Evolutionary conservation across 352 stramenopile species (phyloP).

Genomic region (Globisporangium viniferum): DNA sequence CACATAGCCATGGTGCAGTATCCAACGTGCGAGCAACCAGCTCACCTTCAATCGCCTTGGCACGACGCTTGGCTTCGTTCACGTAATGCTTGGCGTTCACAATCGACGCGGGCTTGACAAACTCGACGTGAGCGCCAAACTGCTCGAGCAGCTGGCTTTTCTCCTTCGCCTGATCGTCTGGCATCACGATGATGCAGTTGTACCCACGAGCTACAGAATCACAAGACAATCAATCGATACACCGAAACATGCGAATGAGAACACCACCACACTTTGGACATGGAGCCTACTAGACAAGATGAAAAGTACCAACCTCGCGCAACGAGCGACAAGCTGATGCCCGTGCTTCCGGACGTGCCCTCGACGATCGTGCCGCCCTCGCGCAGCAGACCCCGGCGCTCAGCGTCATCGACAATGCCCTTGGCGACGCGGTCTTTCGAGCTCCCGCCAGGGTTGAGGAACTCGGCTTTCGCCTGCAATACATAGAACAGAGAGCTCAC

Average conservation of each 20-base stretch:
- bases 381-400: conserved; percentile 84
- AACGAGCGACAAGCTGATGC: conserved; percentile 95
- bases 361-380: conserved; percentile 94
- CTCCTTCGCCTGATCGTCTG: conserved; percentile 96
- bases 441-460: conserved; percentile 96
- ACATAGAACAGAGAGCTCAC: neutral
- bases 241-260: neutral
- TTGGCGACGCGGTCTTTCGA: conserved; percentile 97
- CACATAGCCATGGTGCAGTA: neutral
- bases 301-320: conserved; percentile 52
- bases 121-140: conserved; percentile 85
- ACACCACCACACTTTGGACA: neutral
- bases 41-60: conserved; percentile 73
- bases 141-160: conserved; percentile 79
- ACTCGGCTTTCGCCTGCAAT: conserved; percentile 92
- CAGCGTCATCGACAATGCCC: conserved; percentile 93
- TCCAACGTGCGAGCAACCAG: too few species aligned
- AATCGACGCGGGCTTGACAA: conserved; percentile 93
- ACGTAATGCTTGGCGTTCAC: conserved; percentile 98
- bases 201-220: conserved; percentile 85
- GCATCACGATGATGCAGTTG: conserved; percentile 95
- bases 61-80: conserved; percentile 91
- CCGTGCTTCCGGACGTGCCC: conserved; percentile 97
- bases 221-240: neutral
- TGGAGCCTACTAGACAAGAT: neutral